Base-by-base conservation (phyloP, 768 basidiomycete species). In the Boletus rubropictus region DNA sequence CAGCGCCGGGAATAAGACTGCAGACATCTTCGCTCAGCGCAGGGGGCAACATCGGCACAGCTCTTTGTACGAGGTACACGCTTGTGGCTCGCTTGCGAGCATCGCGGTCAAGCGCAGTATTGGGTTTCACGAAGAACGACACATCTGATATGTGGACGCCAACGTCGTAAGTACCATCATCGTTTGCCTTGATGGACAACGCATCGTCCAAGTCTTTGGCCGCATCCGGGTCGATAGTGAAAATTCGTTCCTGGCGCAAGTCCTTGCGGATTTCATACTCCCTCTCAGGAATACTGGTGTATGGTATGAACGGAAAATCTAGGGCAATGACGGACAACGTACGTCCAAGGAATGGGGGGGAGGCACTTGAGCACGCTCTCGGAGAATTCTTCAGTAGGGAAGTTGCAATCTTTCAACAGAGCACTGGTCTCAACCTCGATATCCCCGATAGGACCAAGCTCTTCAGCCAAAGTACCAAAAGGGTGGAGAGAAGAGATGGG, bases 341-440 rank as follows among this genome's bases (percentile, higher is more conserved):
- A 90, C 86, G 76, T 81, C 93, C 93, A 99, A 12, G 96, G 96
- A 51, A 89, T 78, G 20, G 96, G 96, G 39, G 96, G 96, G 21
- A 98, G 70, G 63, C 96, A 98, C 67, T 98, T 97, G 53, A 92
- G 62, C 20, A 97, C 93, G 59, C 88, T 88, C 39, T 99, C 96
- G 8, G 85, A 81, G 69, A 99, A 99, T 53, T 98, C 96, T 66
- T 95, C 93, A 0, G 91, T 89, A 2, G 95, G 91, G 82, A 97
- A 97, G 69, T 97, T 97, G 76, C 93, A 97, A 66, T 99, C 96
- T 68, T 98, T 98, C 54, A 99, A 75, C 50, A 99, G 73, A 7
- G 96, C 96, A 51, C 90, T 94, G 5, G 95, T 98, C 69, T 99
- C 96, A 7, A 96, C 93, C 68, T 98, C 93, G 42, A 95, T 84